Base-by-base conservation (phyloP, 2,329 filamentous ascomycete genomes). In the Aspergillus sp. region DNA sequence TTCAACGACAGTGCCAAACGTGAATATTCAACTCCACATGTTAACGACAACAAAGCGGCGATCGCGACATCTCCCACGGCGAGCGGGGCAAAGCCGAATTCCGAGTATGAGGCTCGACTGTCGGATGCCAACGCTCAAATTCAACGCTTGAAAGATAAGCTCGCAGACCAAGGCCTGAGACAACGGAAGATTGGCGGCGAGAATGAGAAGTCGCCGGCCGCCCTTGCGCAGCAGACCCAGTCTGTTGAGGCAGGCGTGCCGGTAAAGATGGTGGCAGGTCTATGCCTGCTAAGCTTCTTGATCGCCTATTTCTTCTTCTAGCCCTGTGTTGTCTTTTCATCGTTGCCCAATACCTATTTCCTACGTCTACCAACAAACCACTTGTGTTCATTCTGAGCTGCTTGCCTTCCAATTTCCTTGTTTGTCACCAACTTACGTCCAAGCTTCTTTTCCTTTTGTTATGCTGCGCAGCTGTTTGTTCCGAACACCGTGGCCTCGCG, bases 231-330 rank as follows among this genome's bases (percentile, higher is more conserved):
- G 63, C 81, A 81, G 66, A 75, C 84, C 74, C 73, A 87, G 77
- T 64, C 78, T 43, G 74, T 79, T 19, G 87, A 92, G 66, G 55
- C 70, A 19, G 93, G 95, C 21, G 93, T 99, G 3, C 88, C 95
- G 0, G 86, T 99, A 50, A 89, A 93, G 74, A 85, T 93, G 62
- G 90, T 90, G 45, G 93, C 95, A 21, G 81, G 86, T 21, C 80
- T 99, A 44, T 97, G 93, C 73, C 81, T 99, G 68, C 68, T 96
- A 63, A 93, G 91, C 81, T 99, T 99, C 80, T 77, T 99, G 71
- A 84, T 98, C 67, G 95, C 92, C 55, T 99, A 97, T 78, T 86
- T 98, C 76, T 92, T 99, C 81, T 99, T 99, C 77, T 99, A 87
- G 82, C 61, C 64, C 60, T 53, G 56, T 45, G 55, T 57, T n/a